phyloP scores from a whole-genome alignment of 192 early-diverging fungal species.

The Diversispora eburnea region DNA sequence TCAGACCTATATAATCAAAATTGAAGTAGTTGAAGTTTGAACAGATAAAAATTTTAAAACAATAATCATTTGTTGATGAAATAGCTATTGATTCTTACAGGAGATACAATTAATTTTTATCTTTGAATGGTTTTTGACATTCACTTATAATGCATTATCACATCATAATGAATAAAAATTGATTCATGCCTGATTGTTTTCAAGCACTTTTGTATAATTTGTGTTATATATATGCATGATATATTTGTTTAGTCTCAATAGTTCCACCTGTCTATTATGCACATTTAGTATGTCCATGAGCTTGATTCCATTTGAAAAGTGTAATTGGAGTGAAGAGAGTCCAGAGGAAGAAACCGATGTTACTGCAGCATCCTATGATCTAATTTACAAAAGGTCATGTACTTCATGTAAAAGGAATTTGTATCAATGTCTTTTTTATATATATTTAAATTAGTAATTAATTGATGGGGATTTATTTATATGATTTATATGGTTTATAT shows the following conservation, averaged over 20 bases:
- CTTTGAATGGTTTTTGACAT: too few relatives aligned
- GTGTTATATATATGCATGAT: slow-evolving; percentile 86
- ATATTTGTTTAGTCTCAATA: slow-evolving; percentile 75
- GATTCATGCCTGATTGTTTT: slow-evolving; percentile 71
- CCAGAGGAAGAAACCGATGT: slow-evolving; percentile 2
- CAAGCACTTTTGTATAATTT: slow-evolving; percentile 85
- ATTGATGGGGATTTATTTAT: too few relatives aligned
- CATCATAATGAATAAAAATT: slow-evolving; percentile 84
- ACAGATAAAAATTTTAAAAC: too few relatives aligned
- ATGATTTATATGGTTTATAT: too few relatives aligned
- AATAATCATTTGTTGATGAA: too few relatives aligned
- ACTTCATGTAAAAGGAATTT: not conserved
- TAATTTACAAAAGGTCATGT: slow-evolving; percentile 35
- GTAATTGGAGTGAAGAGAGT: slow-evolving; percentile 42
- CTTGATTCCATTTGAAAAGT: slow-evolving; percentile 72
- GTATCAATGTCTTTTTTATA: too few relatives aligned
- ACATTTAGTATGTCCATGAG: slow-evolving; percentile 76
- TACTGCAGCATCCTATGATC: slow-evolving; percentile 28
- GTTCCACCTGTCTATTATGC: slow-evolving; percentile 77
- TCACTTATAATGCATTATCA: too few relatives aligned
- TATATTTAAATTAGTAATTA: too few relatives aligned
- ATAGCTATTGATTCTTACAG: too few relatives aligned
- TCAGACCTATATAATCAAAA: too few relatives aligned
- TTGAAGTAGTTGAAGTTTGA: too few relatives aligned
- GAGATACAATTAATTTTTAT: too few relatives aligned